Percentiles rank a stretch among this genome's conserved stretches.
phyloP scores from a whole-genome alignment of 208 protist species.

The Leishmania tarentolae region DNA sequence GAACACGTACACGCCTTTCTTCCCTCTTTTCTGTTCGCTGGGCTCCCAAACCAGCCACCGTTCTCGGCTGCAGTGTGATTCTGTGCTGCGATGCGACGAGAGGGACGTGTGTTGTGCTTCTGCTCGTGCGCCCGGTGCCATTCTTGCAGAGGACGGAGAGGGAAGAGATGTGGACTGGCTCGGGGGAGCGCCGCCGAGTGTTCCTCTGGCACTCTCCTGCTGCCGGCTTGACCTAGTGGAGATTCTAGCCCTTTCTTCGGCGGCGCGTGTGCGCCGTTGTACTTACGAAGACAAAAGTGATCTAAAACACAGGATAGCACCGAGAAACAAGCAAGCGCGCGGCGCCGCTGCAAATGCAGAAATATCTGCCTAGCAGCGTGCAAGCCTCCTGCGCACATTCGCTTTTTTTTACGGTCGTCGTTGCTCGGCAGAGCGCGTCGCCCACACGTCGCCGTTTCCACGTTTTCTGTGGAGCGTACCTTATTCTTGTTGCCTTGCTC shows the following conservation, averaged over 20 bases:
- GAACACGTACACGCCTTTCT: neutral
- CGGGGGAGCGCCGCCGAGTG: neutral
- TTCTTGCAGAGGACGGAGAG: neutral
- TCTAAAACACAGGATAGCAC: neutral
- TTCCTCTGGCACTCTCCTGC: neutral
- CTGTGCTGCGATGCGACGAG: neutral
- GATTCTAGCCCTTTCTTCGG: too few relatives aligned
- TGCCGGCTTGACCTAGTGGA: neutral
- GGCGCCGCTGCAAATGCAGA: neutral
- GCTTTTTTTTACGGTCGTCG: neutral
- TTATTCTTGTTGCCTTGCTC: neutral
- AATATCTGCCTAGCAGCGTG: neutral
- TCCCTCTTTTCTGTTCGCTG: neutral
- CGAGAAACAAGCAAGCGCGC: neutral
- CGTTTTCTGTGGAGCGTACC: neutral
- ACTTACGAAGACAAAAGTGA: neutral
- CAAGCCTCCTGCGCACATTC: neutral
- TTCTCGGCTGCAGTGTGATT: neutral
- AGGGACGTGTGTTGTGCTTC: neutral
- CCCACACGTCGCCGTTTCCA: neutral
- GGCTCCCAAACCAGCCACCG: neutral
- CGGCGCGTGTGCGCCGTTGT: neutral
- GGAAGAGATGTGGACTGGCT: neutral
- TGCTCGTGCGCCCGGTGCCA: neutral
- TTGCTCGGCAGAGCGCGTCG: neutral